These are phyloP conservation scores for Cryptosporidium viatorum DNA, from an alignment of 169 alveolate genomes.

Conservation along the genomic window DNA sequence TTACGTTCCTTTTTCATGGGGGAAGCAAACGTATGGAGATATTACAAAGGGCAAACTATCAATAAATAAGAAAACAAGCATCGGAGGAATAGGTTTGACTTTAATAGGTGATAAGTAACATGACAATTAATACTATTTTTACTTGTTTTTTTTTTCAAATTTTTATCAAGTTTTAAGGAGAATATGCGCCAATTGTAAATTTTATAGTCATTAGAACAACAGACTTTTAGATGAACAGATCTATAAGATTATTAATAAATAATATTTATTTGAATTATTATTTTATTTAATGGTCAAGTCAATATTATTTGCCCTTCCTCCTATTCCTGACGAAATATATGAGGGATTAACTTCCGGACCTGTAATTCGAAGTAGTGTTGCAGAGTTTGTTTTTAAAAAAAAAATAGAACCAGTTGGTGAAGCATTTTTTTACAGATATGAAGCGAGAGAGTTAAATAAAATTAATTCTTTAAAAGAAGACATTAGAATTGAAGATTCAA, in stretches of 20 bases:
- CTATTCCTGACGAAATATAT: slow-evolving; percentile 33
- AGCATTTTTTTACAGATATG: slow-evolving; percentile 52
- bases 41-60: slow-evolving; percentile 77
- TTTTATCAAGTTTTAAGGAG: background rate
- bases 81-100: slow-evolving; percentile 70
- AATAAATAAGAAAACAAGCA: slow-evolving; percentile 26
- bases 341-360: slow-evolving; percentile 6
- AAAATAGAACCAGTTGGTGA: slow-evolving; percentile 67
- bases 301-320: slow-evolving; percentile 48
- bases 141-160: slow-evolving; percentile 6
- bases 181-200: slow-evolving; percentile 13
- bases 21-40: slow-evolving; percentile 84
- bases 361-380: slow-evolving; percentile 38
- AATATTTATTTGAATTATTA: background rate
- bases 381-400: slow-evolving; percentile 23
- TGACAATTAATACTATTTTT: background rate
- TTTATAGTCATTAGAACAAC: background rate
- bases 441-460: background rate
- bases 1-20: slow-evolving; percentile 85
- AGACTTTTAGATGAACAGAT: background rate
- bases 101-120: slow-evolving; percentile 54
- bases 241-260: background rate
- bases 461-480: background rate
- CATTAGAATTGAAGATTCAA: background rate
- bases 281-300: background rate